These are phyloP conservation scores for Tetracladium maxilliforme DNA, from an alignment of 2,329 filamentous ascomycete species.

Conservation along the genomic window DNA sequence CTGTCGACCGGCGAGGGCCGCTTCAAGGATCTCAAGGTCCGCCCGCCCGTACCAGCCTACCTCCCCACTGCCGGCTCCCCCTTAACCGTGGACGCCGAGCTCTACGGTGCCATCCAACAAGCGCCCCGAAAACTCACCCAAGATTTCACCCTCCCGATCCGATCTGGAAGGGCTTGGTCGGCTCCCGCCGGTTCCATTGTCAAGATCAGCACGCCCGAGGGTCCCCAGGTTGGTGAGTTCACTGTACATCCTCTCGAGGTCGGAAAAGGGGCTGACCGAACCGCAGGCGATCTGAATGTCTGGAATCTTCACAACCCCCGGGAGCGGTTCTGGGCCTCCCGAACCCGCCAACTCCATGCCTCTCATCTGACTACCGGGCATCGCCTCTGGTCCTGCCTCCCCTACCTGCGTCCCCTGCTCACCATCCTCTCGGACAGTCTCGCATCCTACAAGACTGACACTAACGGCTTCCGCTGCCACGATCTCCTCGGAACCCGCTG, in stretches of 20 bases:
- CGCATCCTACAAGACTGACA: slow-evolving; percentile 41
- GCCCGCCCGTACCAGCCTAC: no score
- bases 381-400: slow-evolving; percentile 63
- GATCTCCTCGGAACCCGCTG: slow-evolving; percentile 73
- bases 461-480: slow-evolving; percentile 54
- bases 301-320: slow-evolving; percentile 66
- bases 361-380: slow-evolving; percentile 60
- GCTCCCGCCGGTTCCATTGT: slow-evolving; percentile 51
- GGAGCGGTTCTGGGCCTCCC: slow-evolving; percentile 69
- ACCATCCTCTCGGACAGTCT: slow-evolving; percentile 60
- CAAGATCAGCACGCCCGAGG: slow-evolving; percentile 59
- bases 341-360: slow-evolving; percentile 66
- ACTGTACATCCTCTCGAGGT: slow-evolving; percentile 5
- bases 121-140: no score
- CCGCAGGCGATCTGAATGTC: slow-evolving; percentile 72
- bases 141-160: no score
- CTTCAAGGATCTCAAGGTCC: no score
- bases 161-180: slow-evolving; percentile 60
- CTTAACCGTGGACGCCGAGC: no score
- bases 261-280: neutral
- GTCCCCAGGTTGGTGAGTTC: slow-evolving; percentile 70
- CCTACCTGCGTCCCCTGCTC: slow-evolving; percentile 60
- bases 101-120: no score
- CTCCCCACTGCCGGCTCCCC: no score
- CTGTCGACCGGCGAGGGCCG: no score